These are phyloP conservation scores for Cardamine resedifolia DNA, from an alignment of 345 rosid genomes.

Conservation along the genomic window DNA sequence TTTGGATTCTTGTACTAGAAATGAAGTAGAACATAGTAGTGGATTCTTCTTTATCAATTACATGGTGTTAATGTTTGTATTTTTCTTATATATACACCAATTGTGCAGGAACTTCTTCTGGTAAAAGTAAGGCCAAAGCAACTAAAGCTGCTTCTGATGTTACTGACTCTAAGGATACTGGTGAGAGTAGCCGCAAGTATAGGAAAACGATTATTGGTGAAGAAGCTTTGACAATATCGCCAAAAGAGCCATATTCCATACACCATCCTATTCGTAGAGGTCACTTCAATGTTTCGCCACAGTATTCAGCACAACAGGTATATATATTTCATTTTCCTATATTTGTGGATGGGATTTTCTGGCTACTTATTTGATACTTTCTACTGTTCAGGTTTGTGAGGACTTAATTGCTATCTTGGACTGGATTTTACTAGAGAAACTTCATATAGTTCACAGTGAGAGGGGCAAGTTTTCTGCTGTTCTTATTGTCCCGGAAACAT, in stretches of 20 bases:
- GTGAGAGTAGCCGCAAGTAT: slow-evolving; percentile 48
- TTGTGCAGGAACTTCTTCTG: slow-evolving; percentile 49
- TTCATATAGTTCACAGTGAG: slow-evolving; percentile 62
- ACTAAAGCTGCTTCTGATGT: slow-evolving; percentile 39
- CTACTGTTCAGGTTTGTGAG: slow-evolving; percentile 65
- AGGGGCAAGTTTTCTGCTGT: slow-evolving; percentile 74
- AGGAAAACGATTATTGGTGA: slow-evolving; percentile 71
- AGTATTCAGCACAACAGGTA: slow-evolving; percentile 87
- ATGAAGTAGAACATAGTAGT: background rate
- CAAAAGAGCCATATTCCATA: slow-evolving; percentile 74
- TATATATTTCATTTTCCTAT: background rate
- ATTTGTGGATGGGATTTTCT: slow-evolving; percentile 4
- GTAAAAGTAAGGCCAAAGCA: slow-evolving; percentile 39
- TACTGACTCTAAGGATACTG: slow-evolving; percentile 38
- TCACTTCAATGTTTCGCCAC: slow-evolving; percentile 80
- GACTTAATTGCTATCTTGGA: slow-evolving; percentile 85
- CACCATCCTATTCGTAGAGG: slow-evolving; percentile 88
- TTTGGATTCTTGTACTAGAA: background rate
- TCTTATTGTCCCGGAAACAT: slow-evolving; percentile 82
- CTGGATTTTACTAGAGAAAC: slow-evolving; percentile 73
- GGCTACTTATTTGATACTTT: background rate
- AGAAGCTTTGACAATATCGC: slow-evolving; percentile 77
- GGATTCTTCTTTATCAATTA: background rate
- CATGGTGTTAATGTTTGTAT: background rate
- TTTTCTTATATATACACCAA: background rate